These are phyloP conservation scores for Saccharomyces jurei DNA, from an alignment of 805 yeast genomes.

Conservation along the genomic window DNA sequence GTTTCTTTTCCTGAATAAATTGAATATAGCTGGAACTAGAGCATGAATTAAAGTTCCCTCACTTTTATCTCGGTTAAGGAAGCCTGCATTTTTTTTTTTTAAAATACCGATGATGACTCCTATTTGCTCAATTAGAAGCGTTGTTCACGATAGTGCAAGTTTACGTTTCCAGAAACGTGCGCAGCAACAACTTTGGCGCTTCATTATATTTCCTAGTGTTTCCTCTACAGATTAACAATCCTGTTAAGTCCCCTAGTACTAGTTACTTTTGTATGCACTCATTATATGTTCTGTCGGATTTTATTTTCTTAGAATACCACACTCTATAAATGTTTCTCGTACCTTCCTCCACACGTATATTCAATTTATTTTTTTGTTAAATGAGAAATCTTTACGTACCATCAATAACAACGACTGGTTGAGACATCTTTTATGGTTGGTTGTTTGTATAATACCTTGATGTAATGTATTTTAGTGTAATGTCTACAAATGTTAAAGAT, in stretches of 20 bases:
- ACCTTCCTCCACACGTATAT: neutral
- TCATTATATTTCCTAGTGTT: neutral
- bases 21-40: neutral
- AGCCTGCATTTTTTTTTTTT: too few species aligned
- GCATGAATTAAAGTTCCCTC: neutral
- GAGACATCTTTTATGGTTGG: constrained; percentile 39
- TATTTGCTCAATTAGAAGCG: neutral
- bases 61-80: neutral
- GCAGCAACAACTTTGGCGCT: neutral
- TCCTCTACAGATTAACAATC: neutral
- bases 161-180: neutral
- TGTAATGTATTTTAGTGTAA: neutral
- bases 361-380: neutral
- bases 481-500: neutral
- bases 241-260: neutral
- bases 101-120: neutral
- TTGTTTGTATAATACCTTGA: constrained; percentile 7
- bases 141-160: neutral
- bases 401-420: constrained; percentile 97
- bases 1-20: neutral
- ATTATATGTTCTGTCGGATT: neutral
- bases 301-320: neutral
- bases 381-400: constrained; percentile 43
- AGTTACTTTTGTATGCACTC: neutral
- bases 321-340: neutral